These are phyloP conservation scores for Senecio squalidus DNA, from an alignment of 140 eudicot genomes.

Conservation along the genomic window DNA sequence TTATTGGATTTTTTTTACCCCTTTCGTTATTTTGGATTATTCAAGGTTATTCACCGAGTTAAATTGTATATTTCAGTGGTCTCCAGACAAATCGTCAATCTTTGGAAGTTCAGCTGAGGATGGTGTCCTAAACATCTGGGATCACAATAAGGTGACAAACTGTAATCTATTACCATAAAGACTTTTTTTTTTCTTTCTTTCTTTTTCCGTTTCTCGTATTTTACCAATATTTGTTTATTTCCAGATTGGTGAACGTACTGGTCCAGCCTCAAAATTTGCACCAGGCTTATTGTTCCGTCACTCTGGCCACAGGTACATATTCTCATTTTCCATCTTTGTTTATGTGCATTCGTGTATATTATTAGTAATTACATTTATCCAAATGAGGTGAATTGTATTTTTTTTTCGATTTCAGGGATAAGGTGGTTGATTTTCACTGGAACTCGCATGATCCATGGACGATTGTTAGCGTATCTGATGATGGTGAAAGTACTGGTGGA, in stretches of 20 bases:
- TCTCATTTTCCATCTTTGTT: neutral
- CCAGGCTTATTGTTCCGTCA: conserved; percentile 70
- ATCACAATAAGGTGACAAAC: conserved; percentile 10
- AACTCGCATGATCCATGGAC: conserved; percentile 93
- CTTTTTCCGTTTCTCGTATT: neutral
- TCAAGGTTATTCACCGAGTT: neutral
- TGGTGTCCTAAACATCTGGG: conserved; percentile 16
- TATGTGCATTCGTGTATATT: too few relatives aligned
- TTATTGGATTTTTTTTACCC: neutral
- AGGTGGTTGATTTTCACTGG: conserved; percentile 93
- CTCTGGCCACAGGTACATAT: conserved; percentile 70
- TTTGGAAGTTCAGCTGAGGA: conserved; percentile 14
- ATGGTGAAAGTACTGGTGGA: conserved; percentile 82
- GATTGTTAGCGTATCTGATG: conserved; percentile 89
- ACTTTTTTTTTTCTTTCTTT: neutral
- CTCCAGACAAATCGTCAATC: conserved; percentile 12
- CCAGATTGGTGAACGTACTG: conserved; percentile 43
- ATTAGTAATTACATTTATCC: too few relatives aligned
- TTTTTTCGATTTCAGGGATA: conserved; percentile 43
- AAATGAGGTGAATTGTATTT: neutral
- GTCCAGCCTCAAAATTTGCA: conserved; percentile 28
- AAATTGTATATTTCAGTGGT: conserved; percentile 47
- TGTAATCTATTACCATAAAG: neutral
- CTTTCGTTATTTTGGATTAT: neutral
- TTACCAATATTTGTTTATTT: neutral